Evolutionary conservation across 2,329 filamentous ascomycete genomes (phyloP).

Genomic region (Fusarium liriodendri): DNA sequence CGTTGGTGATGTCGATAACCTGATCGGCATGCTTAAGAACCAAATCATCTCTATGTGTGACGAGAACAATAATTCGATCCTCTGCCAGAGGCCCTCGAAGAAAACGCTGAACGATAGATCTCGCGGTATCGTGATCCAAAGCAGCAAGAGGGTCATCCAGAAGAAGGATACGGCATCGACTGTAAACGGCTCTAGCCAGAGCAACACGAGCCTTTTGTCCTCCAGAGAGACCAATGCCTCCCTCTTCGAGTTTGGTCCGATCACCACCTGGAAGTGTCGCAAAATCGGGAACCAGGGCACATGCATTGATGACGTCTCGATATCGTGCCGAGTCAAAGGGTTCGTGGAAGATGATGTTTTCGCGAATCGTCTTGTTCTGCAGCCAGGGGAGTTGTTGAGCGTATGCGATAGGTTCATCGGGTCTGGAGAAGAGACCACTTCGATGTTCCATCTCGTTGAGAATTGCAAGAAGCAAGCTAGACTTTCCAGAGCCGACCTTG

Average conservation of each 20-base stretch:
- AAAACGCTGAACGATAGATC: slow-evolving; percentile 69
- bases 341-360: slow-evolving; percentile 74
- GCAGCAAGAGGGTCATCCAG: slow-evolving; percentile 74
- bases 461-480: slow-evolving; percentile 68
- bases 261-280: slow-evolving; percentile 68
- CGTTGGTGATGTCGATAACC: slow-evolving; percentile 75
- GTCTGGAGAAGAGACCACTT: slow-evolving; percentile 60
- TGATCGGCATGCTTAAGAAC: slow-evolving; percentile 79
- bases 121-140: slow-evolving; percentile 71
- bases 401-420: slow-evolving; percentile 64
- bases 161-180: slow-evolving; percentile 65
- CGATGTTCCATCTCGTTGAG: slow-evolving; percentile 75
- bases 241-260: slow-evolving; percentile 69
- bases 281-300: slow-evolving; percentile 67
- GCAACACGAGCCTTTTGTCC: slow-evolving; percentile 73
- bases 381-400: slow-evolving; percentile 73
- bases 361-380: slow-evolving; percentile 72
- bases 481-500: slow-evolving; percentile 71
- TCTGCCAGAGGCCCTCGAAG: slow-evolving; percentile 70
- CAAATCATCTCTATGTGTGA: slow-evolving; percentile 83
- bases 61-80: slow-evolving; percentile 78
- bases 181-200: slow-evolving; percentile 72
- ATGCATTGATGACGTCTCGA: slow-evolving; percentile 69
- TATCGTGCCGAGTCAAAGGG: slow-evolving; percentile 67
- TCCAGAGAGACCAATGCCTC: slow-evolving; percentile 71